These are phyloP conservation scores for Claviceps quebecensis DNA, from an alignment of 2,329 filamentous ascomycete species.

Conservation along the genomic window DNA sequence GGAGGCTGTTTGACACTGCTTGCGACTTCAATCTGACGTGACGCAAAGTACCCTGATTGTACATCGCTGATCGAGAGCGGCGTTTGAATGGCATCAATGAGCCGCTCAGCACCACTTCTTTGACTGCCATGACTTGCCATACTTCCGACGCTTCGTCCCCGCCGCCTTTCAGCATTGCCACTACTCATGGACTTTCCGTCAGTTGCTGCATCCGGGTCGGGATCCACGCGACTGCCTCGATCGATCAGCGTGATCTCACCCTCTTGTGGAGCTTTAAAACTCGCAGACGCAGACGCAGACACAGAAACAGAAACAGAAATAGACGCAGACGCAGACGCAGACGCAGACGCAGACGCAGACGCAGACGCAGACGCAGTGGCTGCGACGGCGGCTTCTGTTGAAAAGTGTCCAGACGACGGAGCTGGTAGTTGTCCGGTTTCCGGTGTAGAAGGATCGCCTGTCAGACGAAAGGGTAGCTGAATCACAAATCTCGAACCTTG, in stretches of 20 bases:
- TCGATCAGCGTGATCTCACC: conserved; percentile 51
- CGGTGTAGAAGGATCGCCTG: conserved; percentile 21
- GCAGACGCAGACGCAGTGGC: conserved; percentile 9
- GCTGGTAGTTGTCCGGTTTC: conserved; percentile 4
- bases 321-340: conserved; percentile 10
- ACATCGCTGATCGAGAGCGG: conserved; percentile 30
- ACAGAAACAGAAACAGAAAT: neutral
- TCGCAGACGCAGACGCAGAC: conserved; percentile 11
- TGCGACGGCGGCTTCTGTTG: neutral
- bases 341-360: conserved; percentile 11
- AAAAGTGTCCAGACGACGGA: neutral
- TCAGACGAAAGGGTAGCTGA: conserved; percentile 60
- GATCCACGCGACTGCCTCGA: conserved; percentile 19
- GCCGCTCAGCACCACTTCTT: conserved; percentile 50
- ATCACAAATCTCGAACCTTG: conserved; percentile 75
- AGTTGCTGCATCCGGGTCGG: conserved; percentile 7
- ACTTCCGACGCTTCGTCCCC: conserved; percentile 24
- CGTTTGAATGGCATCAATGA: conserved; percentile 59
- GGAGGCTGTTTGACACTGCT: conserved; percentile 7
- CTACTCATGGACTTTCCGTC: conserved; percentile 6
- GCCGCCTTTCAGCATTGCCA: conserved; percentile 11
- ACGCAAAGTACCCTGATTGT: conserved; percentile 19
- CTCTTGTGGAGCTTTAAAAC: conserved; percentile 18
- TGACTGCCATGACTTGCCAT: conserved; percentile 32
- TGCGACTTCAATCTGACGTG: conserved; percentile 7